Conservation (phyloP, 2,329 filamentous ascomycete species). For the Alternaria angustiovoidea region DNA sequence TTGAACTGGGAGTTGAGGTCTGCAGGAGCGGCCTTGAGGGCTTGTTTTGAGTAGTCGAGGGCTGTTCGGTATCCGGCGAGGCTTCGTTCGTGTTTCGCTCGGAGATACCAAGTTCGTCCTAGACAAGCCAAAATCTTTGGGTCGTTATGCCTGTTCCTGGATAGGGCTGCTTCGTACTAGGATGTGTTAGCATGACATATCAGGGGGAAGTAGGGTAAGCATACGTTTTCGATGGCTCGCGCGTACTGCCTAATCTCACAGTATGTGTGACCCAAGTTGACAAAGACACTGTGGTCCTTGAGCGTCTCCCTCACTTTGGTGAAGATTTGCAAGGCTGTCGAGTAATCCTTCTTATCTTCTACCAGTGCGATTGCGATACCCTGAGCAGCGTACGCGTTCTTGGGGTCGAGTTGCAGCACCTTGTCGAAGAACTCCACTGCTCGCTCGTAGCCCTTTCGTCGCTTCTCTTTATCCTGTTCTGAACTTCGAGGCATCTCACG, state of each 20-base stretch:
- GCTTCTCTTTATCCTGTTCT: conserved; percentile 89
- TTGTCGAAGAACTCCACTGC: conserved; percentile 99
- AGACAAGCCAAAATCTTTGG: conserved; percentile 83
- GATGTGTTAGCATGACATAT: conserved; percentile 17
- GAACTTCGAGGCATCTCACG: conserved; percentile 93
- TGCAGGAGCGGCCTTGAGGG: conserved; percentile 79
- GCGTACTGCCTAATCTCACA: conserved; percentile 88
- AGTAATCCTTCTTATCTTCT: conserved; percentile 91
- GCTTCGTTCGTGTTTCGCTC: conserved; percentile 74
- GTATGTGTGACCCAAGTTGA: conserved; percentile 94
- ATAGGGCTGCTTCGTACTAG: conserved; percentile 83
- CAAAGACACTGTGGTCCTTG: conserved; percentile 84
- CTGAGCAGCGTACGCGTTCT: conserved; percentile 95
- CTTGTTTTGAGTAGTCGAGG: conserved; percentile 71
- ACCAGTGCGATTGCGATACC: conserved; percentile 93
- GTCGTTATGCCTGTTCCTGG: conserved; percentile 80
- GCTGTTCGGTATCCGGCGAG: conserved; percentile 69
- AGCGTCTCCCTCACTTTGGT: conserved; percentile 90
- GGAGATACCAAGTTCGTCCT: conserved; percentile 85
- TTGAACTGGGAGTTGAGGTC: conserved; percentile 96
- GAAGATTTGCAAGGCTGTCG: conserved; percentile 83
- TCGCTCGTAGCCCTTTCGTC: conserved; percentile 84
- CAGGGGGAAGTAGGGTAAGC: conserved; percentile 23
- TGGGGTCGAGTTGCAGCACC: conserved; percentile 90
- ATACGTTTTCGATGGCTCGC: conserved; percentile 83